Evolutionary conservation across 208 protist genomes (phyloP), one percentile per base, ranked within the genome.

Genomic region (Leishmania major): DNA sequence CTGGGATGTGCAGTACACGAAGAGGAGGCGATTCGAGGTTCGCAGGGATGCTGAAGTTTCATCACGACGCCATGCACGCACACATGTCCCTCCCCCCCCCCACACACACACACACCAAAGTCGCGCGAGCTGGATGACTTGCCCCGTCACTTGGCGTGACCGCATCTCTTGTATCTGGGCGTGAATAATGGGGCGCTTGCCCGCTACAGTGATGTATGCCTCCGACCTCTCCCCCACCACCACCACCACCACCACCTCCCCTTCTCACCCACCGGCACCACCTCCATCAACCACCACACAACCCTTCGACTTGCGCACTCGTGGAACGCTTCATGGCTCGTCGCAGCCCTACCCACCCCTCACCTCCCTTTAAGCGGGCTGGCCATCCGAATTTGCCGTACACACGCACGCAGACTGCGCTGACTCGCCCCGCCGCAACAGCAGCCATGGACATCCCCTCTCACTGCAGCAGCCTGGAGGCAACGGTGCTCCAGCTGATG

Each of bases 401-500:
- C 13, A 57, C 25, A 73, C 64, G 45, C n/a, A 71, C 31, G 31
- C 40, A 69, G 8, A 67, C 35, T 62, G 28, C 57, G 10, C 28
- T 11, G 25, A 62, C 57, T 62, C 57, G 7, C 57, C 28, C 28
- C 57, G 57, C 28, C 19, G 57, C 57, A n/a, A 13, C 28, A 17
- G 28, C 57, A 31, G 77, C 13, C 47, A 87, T 77, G 76, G 77
- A 78, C 62, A 82, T 51, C 25, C 84, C 75, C 8, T 80, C 72
- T 5, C 77, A 83, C 51, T 74, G 79, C 70, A 80, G 57, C 37
- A 80, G 59, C 43, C 90, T 93, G 87, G 91, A 92, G 57, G 81
- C 73, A 35, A 91, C 85, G 53, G 80, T 92, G 22, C 69, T 84
- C 35, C 86, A 84, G 64, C 62, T 92, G 25, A 90, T 95, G 89